phyloP scores from a whole-genome alignment of 305 asterid genomes.

The Petunia hybrid region DNA sequence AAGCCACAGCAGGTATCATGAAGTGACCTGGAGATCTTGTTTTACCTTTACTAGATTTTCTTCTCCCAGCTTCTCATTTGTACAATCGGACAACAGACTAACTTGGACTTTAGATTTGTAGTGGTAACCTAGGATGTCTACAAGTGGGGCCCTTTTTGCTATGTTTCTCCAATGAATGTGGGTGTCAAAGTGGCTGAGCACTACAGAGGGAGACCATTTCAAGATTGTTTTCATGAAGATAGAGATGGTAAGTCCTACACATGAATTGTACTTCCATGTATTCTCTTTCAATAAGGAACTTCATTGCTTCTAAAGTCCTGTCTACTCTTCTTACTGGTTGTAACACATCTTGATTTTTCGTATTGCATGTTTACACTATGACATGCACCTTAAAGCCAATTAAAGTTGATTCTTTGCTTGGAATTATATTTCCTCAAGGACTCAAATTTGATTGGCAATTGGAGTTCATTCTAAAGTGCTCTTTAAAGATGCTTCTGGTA shows the following conservation, averaged over 20 bases:
- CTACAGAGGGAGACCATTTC: constrained; percentile 36
- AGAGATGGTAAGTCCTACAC: constrained; percentile 35
- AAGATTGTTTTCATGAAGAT: constrained; percentile 34
- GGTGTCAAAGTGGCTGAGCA: constrained; percentile 52
- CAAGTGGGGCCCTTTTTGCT: not conserved
- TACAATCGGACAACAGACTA: constrained; percentile 36
- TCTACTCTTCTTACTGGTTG: too few species aligned
- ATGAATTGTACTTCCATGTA: constrained; percentile 35
- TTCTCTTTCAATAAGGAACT: constrained; percentile 24
- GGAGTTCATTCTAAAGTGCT: not conserved
- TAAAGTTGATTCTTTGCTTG: not conserved
- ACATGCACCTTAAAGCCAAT: not conserved
- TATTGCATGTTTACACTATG: not conserved
- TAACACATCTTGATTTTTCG: not conserved
- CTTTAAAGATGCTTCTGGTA: not conserved
- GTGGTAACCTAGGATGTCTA: constrained; percentile 44
- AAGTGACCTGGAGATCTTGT: constrained; percentile 58
- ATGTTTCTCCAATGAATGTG: constrained; percentile 55
- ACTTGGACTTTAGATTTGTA: constrained; percentile 45
- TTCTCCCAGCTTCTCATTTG: constrained; percentile 42
- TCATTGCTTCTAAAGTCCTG: not conserved
- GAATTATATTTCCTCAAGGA: not conserved
- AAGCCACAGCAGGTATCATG: constrained; percentile 36
- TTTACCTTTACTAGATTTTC: constrained; percentile 45
- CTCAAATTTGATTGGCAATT: not conserved